phyloP scores from a whole-genome alignment of 352 stramenopile species.

The Aphanomyces euteiches region DNA sequence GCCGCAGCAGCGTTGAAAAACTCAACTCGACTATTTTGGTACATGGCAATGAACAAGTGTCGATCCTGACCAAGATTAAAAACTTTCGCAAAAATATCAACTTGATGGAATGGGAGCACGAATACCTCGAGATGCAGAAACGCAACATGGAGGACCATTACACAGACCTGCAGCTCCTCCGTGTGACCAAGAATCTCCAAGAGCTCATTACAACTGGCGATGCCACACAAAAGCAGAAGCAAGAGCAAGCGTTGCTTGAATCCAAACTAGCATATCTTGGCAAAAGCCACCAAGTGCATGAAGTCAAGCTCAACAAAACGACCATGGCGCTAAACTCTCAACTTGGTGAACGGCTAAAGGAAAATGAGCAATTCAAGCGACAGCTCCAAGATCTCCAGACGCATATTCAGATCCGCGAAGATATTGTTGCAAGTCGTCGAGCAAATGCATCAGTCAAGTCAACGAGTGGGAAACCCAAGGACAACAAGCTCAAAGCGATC shows the following conservation, averaged over 20 bases:
- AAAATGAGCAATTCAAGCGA: slow-evolving; percentile 77
- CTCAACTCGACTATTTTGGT: slow-evolving; percentile 85
- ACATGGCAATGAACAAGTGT: slow-evolving; percentile 83
- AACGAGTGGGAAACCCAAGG: neutral
- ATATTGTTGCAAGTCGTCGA: slow-evolving; percentile 76
- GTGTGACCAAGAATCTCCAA: slow-evolving; percentile 91
- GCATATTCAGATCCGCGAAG: slow-evolving; percentile 84
- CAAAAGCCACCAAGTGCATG: slow-evolving; percentile 53
- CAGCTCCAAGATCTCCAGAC: slow-evolving; percentile 75
- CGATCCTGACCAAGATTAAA: slow-evolving; percentile 84
- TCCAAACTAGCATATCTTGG: slow-evolving; percentile 64
- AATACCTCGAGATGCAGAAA: slow-evolving; percentile 70
- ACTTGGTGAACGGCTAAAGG: slow-evolving; percentile 58
- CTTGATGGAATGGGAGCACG: slow-evolving; percentile 91
- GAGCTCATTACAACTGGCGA: slow-evolving; percentile 85
- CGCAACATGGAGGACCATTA: slow-evolving; percentile 89
- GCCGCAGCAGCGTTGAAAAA: slow-evolving; percentile 67
- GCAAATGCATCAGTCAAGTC: slow-evolving; percentile 43
- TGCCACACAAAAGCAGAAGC: slow-evolving; percentile 71
- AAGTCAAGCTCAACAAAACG: slow-evolving; percentile 60
- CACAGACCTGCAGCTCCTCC: slow-evolving; percentile 90
- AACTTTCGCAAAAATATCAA: slow-evolving; percentile 94
- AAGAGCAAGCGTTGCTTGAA: slow-evolving; percentile 65
- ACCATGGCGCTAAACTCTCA: slow-evolving; percentile 53
- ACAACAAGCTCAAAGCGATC: slow-evolving; percentile 80